Evolutionary conservation across 305 asterid species (phyloP), one percentile per base, ranked within the genome.

Genomic region (Striga hermonthica): DNA sequence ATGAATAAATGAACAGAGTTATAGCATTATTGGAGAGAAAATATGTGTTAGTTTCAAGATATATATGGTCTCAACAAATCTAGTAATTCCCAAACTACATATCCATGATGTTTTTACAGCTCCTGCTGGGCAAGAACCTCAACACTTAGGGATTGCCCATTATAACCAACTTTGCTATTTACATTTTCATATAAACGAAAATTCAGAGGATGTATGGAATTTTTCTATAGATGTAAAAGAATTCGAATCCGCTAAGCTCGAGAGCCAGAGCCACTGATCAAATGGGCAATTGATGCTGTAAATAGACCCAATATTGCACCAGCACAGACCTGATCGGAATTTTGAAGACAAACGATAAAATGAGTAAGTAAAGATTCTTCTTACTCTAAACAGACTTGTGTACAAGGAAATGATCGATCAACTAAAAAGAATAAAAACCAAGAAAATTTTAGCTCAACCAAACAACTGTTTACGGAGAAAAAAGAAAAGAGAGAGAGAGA

Each of bases 221-320:
- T 39, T 39, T 39, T 39, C 44, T 39, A 22, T 22, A 22, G 31
- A 22, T 22, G 31, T 22, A 22, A 22, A 22, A 22, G 31, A 22
- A 22, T 22, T 22, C 31, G 31, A 22, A 22, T 22, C 31, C 31
- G 31, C 31, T 22, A 78, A 53, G 79, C 75, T 71, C 50, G 62
- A 70, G 44, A 28, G 57, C 66, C 66, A 13, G 70, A 62, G 61
- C 76, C 59, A 36, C 59, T 52, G 65, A 89, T 75, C 75, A 89
- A 69, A 78, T 82, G 83, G 66, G 75, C 61, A 4, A 79, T 43
- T 54, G 85, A 65, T 57, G 95, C 86, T 28, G 79, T 83, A 28
- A 75, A 60, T 45, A 87, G 34, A 56, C 97, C 97, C 54, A 85
- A 72, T 56, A 79, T 64, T 60, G 89, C 95, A 71, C 97, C 98